Conservation (phyloP, 169 alveolate genomes). For the Plasmodium fragile region DNA sequence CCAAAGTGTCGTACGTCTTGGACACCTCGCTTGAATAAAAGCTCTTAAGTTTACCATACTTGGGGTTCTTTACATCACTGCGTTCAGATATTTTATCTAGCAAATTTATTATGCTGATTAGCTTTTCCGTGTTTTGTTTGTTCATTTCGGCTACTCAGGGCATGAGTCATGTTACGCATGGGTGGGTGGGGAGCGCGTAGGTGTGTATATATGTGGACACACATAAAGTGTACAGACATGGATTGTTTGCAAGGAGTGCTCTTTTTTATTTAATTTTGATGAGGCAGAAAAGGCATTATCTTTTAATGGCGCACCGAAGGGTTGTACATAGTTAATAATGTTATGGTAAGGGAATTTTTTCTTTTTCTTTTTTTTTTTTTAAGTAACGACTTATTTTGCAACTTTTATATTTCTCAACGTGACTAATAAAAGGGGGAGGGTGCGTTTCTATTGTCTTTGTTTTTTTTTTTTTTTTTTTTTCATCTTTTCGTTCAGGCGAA, state of each 20-base stretch:
- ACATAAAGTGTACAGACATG: background rate
- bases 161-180: background rate
- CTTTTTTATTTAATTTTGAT: background rate
- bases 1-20: conserved; percentile 27
- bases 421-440: background rate
- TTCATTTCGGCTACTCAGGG: conserved; percentile 20
- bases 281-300: background rate
- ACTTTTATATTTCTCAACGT: background rate
- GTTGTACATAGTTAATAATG: background rate
- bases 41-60: conserved; percentile 4
- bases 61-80: background rate
- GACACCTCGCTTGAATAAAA: conserved; percentile 49
- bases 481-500: background rate
- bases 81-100: conserved; percentile 36
- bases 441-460: background rate
- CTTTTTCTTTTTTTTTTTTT: background rate
- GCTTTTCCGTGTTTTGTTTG: conserved; percentile 55
- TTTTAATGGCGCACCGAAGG: background rate
- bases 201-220: background rate
- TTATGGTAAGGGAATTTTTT: background rate
- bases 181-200: background rate
- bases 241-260: background rate
- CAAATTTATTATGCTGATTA: conserved; percentile 39
- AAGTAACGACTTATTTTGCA: background rate
- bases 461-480: background rate